A percentile compares a stretch with the other conserved stretches of the same genome.
phyloP scores from a whole-genome alignment of 805 yeast genomes.

The Danielia oregonensis region DNA sequence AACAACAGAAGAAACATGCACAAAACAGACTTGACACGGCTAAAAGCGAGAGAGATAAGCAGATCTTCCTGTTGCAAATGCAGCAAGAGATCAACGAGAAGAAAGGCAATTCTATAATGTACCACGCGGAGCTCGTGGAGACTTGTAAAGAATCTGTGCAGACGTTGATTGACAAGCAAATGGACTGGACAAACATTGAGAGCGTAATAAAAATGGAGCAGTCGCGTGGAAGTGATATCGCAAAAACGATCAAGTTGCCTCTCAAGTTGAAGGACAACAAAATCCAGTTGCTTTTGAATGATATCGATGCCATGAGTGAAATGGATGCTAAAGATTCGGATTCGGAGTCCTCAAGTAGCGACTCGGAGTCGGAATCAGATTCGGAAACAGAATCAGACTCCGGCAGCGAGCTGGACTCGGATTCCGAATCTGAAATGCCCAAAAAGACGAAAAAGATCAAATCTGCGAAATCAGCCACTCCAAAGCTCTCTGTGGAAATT shows the following conservation, averaged over 20 bases:
- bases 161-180: slow-evolving; percentile 67
- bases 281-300: slow-evolving; percentile 54
- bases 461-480: slow-evolving; percentile 7
- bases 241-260: slow-evolving; percentile 60
- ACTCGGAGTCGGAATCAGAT: slow-evolving; percentile 33
- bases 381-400: slow-evolving; percentile 25
- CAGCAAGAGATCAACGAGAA: slow-evolving; percentile 61
- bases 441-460: slow-evolving; percentile 12
- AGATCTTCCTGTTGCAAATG: slow-evolving; percentile 59
- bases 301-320: slow-evolving; percentile 36
- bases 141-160: slow-evolving; percentile 68
- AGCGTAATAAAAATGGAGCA: slow-evolving; percentile 69
- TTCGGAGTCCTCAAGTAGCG: slow-evolving; percentile 22
- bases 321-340: slow-evolving; percentile 11
- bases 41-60: slow-evolving; percentile 63
- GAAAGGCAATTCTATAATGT: slow-evolving; percentile 72
- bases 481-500: slow-evolving; percentile 51
- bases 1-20: slow-evolving; percentile 74
- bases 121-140: slow-evolving; percentile 67
- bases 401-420: slow-evolving; percentile 16
- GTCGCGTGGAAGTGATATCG: slow-evolving; percentile 58
- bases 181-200: slow-evolving; percentile 93
- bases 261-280: slow-evolving; percentile 67
- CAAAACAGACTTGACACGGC: slow-evolving; percentile 72
- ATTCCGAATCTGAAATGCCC: slow-evolving; percentile 10